Evolutionary conservation across 2,329 filamentous ascomycete genomes (phyloP).

Genomic region (Colletotrichum sp.): DNA sequence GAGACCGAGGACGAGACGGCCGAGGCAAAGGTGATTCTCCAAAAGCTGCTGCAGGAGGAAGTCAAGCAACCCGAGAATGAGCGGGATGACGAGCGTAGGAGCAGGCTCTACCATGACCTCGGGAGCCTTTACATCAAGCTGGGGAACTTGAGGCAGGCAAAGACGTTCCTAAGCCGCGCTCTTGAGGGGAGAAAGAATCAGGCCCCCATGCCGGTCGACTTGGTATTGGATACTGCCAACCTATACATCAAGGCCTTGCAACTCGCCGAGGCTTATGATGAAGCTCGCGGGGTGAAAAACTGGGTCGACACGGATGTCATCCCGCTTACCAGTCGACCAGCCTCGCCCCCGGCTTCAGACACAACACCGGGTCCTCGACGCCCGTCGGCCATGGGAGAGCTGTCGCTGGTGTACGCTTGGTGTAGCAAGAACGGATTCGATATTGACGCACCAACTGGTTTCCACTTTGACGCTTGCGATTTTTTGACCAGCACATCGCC

Average conservation of each 20-base stretch:
- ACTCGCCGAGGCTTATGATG: slow-evolving; percentile 26
- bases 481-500: slow-evolving; percentile 25
- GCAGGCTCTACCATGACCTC: slow-evolving; percentile 32
- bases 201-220: slow-evolving; percentile 7
- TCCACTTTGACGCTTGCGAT: slow-evolving; percentile 29
- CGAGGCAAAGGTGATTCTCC: slow-evolving; percentile 26
- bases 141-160: slow-evolving; percentile 22
- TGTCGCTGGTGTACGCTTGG: slow-evolving; percentile 28
- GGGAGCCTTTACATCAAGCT: slow-evolving; percentile 26
- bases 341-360: neutral
- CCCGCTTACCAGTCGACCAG: neutral
- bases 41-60: slow-evolving; percentile 24
- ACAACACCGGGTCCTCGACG: neutral
- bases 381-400: slow-evolving; percentile 9
- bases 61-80: slow-evolving; percentile 21
- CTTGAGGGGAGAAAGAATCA: slow-evolving; percentile 26
- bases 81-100: slow-evolving; percentile 4
- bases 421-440: slow-evolving; percentile 31
- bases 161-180: slow-evolving; percentile 26
- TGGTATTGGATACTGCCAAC: slow-evolving; percentile 28
- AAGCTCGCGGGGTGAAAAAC: slow-evolving; percentile 28
- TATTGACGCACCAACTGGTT: slow-evolving; percentile 24
- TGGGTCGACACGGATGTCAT: slow-evolving; percentile 24
- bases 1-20: slow-evolving; percentile 21
- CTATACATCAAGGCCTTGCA: slow-evolving; percentile 28